Base-by-base conservation (phyloP, 2,329 filamentous ascomycete genomes). In the Colletotrichum tropicicola region DNA sequence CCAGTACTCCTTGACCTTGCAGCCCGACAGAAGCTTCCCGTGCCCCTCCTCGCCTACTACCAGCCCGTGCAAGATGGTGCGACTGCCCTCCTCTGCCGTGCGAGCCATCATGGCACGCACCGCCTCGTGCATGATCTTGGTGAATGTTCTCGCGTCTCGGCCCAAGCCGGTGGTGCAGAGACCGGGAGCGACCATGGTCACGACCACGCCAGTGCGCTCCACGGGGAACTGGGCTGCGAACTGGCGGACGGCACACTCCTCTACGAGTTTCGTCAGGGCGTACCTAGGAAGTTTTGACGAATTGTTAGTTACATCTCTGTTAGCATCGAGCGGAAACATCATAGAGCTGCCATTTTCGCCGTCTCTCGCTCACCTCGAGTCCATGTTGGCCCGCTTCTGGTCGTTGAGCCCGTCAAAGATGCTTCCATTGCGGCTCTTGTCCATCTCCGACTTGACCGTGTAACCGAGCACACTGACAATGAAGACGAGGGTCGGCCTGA, bases 361-460 rank as follows among this genome's bases (percentile, higher is more conserved):
- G n/a, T n/a, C n/a, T n/a, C n/a, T n/a, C n/a, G n/a, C n/a, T n/a
- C n/a, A 58, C 55, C 55, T 58, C 3, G 55, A 51, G 23, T 58
- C 44, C 55, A 58, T 58, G 32, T 58, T 51, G 30, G 55, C 55
- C 9, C 55, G 55, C n/a, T 58, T 58, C 17, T 39, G 17, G 32
- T 78, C 66, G 49, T 73, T 76, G 7, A 80, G 73, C 0, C 72
- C 60, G 3, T 70, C 65, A 13, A 80, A 69, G 19, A 79, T 73
- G 21, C 53, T 63, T 0, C 37, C 37, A 60, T 0, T 57, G 47
- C 1, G 69, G 64, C 5, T 71, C 39, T 4, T 74, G 58, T 39
- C 74, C 71, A 13, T 52, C 48, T 52, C 48, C 48, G 48, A 28
- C 48, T 55, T 55, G 39, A 55, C 52, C 12, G 67, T 69, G 47